Base-by-base conservation (phyloP, 345 rosid species). In the Excoecaria agallocha region DNA sequence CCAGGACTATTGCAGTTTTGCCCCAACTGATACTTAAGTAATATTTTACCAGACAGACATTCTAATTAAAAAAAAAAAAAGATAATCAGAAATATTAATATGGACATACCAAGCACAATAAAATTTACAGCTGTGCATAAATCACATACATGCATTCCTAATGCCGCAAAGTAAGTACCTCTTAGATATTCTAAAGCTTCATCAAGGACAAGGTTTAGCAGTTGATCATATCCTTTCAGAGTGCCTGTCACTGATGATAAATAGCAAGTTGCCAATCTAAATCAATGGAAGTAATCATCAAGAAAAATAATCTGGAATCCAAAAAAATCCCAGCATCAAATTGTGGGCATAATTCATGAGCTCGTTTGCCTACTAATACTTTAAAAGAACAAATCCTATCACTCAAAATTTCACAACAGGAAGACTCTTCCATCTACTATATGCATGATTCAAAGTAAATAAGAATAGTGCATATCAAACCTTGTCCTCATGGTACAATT, bases 121-220 rank as follows among this genome's bases (percentile, higher is more conserved):
- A 45, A 48, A 37, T 61, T 10, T 4, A 59, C 20, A 30, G 4
- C n/a, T 1, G 50, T 60, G 9, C 35, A 46, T 30, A 58, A 48
- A 46, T 30, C n/a, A 39, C 19, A 50, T 6, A 22, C 39, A 72
- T 39, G 9, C 12, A 49, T 25, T 49, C 20, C 56, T 17, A 64
- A 38, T 17, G 22, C 12, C 4, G 12, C 11, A 20, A 7, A 24
- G 16, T 19, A 38, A 35, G 17, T 89, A 95, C 98, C 99, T 89
- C 98, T 83, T 22, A 91, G 82, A 72, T 80, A 95, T 72, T 95
- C 99, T 0, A 91, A 84, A 5, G 99, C 91, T 79, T 86, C 98
- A 79, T 93, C 98, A 71, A 95, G 85, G 71, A 95, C 99, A 82
- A 95, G 98, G 76, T 95, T 95, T 12, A 95, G 88, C 68, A 95